These are phyloP conservation scores for Gaeumannomyces tritici DNA, from an alignment of 2,329 filamentous ascomycete genomes.

Conservation along the genomic window DNA sequence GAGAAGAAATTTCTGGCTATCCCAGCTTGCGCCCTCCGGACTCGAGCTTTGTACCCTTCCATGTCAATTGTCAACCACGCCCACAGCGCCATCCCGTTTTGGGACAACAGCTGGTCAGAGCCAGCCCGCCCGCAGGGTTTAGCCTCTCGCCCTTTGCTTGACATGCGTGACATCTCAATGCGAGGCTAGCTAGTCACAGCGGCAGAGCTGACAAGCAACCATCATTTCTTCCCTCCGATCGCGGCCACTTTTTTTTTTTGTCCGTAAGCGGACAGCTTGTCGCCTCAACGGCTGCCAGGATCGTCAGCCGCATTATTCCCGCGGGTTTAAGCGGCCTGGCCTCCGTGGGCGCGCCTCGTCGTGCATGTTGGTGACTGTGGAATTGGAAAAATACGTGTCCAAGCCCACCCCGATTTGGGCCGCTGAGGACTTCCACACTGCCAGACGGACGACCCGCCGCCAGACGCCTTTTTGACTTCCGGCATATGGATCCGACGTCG, in stretches of 20 bases:
- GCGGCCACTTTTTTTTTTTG: background rate
- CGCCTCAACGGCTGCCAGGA: too few relatives aligned
- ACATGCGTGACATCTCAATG: background rate
- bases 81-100: too few relatives aligned
- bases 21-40: background rate
- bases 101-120: too few relatives aligned
- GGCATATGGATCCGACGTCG: background rate
- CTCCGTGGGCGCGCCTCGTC: background rate
- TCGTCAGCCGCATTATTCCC: background rate
- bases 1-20: background rate
- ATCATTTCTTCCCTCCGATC: background rate
- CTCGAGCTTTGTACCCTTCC: too few relatives aligned
- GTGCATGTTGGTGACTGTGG: background rate
- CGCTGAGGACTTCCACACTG: background rate
- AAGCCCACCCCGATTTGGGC: background rate
- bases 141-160: background rate
- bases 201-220: background rate
- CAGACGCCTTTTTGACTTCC: background rate
- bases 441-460: too few relatives aligned
- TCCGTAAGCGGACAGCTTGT: background rate
- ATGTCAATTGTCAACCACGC: background rate
- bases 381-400: too few relatives aligned
- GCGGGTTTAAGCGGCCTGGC: background rate
- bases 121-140: background rate
- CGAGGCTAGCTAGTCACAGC: background rate